These are phyloP conservation scores for Globisporangium rhizosaccharum DNA, from an alignment of 352 stramenopile species.

Conservation along the genomic window DNA sequence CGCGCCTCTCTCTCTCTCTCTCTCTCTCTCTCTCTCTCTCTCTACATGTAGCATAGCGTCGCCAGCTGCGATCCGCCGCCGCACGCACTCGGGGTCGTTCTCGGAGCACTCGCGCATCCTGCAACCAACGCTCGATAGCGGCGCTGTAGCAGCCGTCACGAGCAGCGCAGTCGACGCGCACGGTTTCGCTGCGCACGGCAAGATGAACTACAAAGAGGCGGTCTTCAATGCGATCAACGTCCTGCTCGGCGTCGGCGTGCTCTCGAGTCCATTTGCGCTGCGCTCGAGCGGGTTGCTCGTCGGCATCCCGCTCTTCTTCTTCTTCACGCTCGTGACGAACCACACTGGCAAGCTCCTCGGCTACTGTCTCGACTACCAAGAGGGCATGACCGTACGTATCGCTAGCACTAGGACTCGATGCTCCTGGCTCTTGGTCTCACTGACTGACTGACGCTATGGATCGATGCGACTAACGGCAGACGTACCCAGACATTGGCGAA, in stretches of 20 bases:
- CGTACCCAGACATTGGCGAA: constrained; percentile 81
- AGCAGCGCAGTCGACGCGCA: constrained; percentile 2
- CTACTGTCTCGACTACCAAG: constrained; percentile 74
- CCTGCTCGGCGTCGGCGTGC: constrained; percentile 76
- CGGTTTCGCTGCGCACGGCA: constrained; percentile 23
- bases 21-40: neutral
- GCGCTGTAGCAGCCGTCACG: neutral
- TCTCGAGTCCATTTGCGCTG: constrained; percentile 81
- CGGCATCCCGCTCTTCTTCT: constrained; percentile 71
- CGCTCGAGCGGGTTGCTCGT: constrained; percentile 69
- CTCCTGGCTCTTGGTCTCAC: no score
- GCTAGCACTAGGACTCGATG: no score
- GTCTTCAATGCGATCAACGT: constrained; percentile 87
- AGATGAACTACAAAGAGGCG: constrained; percentile 65
- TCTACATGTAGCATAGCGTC: constrained; percentile 42
- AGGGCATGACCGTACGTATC: constrained; percentile 53
- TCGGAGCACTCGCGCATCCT: constrained; percentile 37
- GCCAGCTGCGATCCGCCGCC: constrained; percentile 28
- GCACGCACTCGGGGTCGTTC: constrained; percentile 35
- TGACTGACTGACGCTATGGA: no score
- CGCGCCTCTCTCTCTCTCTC: constrained; percentile 8
- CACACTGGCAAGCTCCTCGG: constrained; percentile 82
- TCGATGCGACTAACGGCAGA: constrained; percentile 13
- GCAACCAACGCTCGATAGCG: constrained; percentile 10
- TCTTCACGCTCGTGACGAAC: constrained; percentile 83